Base-by-base conservation (phyloP, 2,329 filamentous ascomycete species). In the Eutypa lata region DNA sequence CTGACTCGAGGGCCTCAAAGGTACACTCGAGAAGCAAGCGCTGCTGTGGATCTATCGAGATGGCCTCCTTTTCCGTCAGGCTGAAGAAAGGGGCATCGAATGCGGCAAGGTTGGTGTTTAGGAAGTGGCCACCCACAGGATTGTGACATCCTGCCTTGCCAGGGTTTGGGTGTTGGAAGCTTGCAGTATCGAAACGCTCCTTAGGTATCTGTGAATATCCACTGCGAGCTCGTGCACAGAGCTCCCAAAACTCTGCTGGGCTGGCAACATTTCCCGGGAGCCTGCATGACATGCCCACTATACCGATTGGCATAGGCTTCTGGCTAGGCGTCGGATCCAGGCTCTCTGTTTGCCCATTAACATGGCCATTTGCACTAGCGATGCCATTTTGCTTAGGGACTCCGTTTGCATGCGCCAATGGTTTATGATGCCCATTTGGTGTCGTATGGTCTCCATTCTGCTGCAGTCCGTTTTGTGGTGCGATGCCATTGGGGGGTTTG, bases 61-160 rank as follows among this genome's bases (percentile, higher is more conserved):
- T 66, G 4, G 59, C 78, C 61, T 81, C 76, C 55, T 77, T 75
- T 55, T 75, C 71, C 0, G 77, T 78, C n/a, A 80, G 65, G 44
- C 73, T 73, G 61, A 82, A 82, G 59, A 81, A 81, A 0, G 76
- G 74, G 0, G 78, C 77, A 48, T 81, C 78, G 52, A 81, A 81
- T 3, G 68, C 67, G 7, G 70, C 67, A 24, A 77, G 65, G 52
- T 81, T 77, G 19, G 71, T 69, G 45, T 75, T 71, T 54, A 82
- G 63, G 48, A 71, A 72, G 55, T 70, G 67, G 0, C 67, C 68
- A 5, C 68, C 68, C 16, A 71, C 62, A 21, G 68, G 68, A 22
- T 70, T 71, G 55, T 70, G 61, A 31, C 56, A 65, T 16, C 67
- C 71, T 71, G 33, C 64, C 48, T 68, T 68, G 60, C 71, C 52